phyloP scores from a whole-genome alignment of 2,329 filamentous ascomycete species.

The Apiospora phragmitis region DNA sequence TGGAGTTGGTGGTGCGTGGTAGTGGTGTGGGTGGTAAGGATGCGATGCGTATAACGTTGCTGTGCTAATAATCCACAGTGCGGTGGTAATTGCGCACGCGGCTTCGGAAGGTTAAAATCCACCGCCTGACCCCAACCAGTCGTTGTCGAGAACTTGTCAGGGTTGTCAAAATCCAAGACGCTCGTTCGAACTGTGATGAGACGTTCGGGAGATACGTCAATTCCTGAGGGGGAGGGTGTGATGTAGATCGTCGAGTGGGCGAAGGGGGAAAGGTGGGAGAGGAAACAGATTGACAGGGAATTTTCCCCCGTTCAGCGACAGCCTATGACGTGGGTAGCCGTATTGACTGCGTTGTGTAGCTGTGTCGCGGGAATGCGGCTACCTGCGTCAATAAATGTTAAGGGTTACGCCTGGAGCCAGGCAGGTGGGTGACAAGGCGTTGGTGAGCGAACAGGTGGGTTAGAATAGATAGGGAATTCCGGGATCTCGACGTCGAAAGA shows the following conservation, averaged over 20 bases:
- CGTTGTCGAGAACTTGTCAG: not conserved
- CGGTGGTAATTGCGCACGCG: conserved; percentile 2
- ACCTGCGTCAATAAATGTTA: conserved; percentile 6
- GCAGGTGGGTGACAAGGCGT: not conserved
- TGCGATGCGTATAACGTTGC: conserved; percentile 2
- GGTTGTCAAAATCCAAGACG: not conserved
- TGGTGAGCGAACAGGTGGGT: not conserved
- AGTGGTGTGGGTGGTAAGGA: not conserved
- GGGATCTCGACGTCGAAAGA: conserved; percentile 5
- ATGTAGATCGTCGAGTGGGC: conserved; percentile 3
- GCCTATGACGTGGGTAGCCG: conserved; percentile 13
- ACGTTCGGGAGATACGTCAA: conserved; percentile 2
- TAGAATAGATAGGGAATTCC: not conserved
- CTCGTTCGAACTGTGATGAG: conserved; percentile 9
- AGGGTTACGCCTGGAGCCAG: not conserved
- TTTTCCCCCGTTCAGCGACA: not conserved
- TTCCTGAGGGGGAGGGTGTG: conserved; percentile 1
- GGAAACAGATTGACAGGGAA: conserved; percentile 9
- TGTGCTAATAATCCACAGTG: conserved; percentile 1
- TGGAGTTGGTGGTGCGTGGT: conserved; percentile 5
- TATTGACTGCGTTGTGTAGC: not conserved
- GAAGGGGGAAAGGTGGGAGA: not conserved
- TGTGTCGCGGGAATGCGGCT: conserved; percentile 7
- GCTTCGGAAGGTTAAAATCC: conserved; percentile 1
- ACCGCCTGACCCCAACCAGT: not conserved